Conservation (phyloP, 1,284 basidiomycete genomes). For the Trichosporon ovoides region DNA sequence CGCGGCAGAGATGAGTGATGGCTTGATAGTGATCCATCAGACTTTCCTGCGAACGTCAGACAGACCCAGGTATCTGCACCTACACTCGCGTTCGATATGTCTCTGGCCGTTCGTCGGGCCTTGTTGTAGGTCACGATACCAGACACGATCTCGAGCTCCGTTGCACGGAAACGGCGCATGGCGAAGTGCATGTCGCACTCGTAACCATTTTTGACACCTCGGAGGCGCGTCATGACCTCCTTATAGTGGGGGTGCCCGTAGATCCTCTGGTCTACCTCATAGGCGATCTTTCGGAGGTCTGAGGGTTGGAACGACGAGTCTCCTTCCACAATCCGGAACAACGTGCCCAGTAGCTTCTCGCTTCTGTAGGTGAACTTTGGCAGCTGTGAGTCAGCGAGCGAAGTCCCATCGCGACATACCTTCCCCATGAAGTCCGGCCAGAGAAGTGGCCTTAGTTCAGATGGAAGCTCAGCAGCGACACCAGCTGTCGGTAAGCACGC, state of each 20-base stretch:
- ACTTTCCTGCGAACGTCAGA: conserved; percentile 28
- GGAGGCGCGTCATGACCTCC: conserved; percentile 27
- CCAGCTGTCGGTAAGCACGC: conserved; percentile 32
- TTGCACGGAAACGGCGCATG: conserved; percentile 37
- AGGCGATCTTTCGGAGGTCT: conserved; percentile 25
- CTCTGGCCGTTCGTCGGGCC: conserved; percentile 31
- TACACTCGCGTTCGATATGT: conserved; percentile 11
- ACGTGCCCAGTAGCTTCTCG: conserved; percentile 37
- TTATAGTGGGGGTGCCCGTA: conserved; percentile 21
- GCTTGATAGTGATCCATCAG: conserved; percentile 30
- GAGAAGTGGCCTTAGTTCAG: conserved; percentile 23
- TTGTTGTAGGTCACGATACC: conserved; percentile 39
- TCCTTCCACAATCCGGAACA: conserved; percentile 41
- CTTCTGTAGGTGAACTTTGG: conserved; percentile 32
- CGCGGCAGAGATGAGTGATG: conserved; percentile 24
- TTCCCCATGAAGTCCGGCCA: conserved; percentile 51
- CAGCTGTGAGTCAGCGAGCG: too few relatives aligned
- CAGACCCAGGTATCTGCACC: not conserved
- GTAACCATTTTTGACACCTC: conserved; percentile 32
- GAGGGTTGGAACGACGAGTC: conserved; percentile 31
- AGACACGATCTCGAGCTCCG: conserved; percentile 37
- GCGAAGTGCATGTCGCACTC: conserved; percentile 35
- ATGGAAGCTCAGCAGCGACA: conserved; percentile 33
- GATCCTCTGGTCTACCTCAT: conserved; percentile 27
- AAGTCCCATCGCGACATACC: too few relatives aligned